phyloP scores from a whole-genome alignment of 176 grass and related monocot genomes.

The barley (Hordeum vulgare) region DNA sequence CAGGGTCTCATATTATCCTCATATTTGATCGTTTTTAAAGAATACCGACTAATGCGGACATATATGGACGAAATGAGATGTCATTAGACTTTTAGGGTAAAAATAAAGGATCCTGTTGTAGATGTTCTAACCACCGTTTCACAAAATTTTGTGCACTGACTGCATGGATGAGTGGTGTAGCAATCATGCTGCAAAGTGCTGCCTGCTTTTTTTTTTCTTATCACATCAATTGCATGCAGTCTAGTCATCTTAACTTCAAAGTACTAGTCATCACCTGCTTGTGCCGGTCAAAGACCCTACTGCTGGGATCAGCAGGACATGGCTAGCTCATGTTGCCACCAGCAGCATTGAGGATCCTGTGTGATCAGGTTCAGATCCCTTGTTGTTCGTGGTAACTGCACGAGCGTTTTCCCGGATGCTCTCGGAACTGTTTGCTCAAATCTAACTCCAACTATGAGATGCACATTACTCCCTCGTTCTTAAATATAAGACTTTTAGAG shows the following conservation, averaged over 20 bases:
- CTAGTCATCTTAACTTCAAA: slow-evolving; percentile 5
- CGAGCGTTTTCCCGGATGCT: not conserved
- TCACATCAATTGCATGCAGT: not conserved
- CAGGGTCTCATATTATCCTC: too few relatives aligned
- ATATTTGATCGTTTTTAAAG: too few relatives aligned
- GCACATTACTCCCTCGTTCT: not conserved
- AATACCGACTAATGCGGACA: too few relatives aligned
- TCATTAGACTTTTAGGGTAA: too few relatives aligned
- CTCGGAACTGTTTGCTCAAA: not conserved
- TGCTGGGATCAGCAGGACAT: not conserved
- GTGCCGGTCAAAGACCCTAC: slow-evolving; percentile 3
- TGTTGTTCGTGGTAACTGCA: not conserved
- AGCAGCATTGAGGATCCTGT: not conserved
- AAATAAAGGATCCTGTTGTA: too few relatives aligned
- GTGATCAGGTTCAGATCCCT: not conserved
- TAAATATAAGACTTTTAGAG: too few relatives aligned
- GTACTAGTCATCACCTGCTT: not conserved
- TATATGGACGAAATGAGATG: too few relatives aligned
- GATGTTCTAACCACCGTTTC: too few relatives aligned
- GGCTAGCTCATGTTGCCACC: not conserved
- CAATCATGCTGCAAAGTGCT: not conserved
- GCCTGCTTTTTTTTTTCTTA: not conserved
- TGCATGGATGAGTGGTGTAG: not conserved
- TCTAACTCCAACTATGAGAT: not conserved
- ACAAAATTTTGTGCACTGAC: too few relatives aligned